A percentile compares a stretch with the other conserved stretches of the same genome.
Conservation (phyloP, 164 flowering plant species). For the Stephania cephalantha region DNA sequence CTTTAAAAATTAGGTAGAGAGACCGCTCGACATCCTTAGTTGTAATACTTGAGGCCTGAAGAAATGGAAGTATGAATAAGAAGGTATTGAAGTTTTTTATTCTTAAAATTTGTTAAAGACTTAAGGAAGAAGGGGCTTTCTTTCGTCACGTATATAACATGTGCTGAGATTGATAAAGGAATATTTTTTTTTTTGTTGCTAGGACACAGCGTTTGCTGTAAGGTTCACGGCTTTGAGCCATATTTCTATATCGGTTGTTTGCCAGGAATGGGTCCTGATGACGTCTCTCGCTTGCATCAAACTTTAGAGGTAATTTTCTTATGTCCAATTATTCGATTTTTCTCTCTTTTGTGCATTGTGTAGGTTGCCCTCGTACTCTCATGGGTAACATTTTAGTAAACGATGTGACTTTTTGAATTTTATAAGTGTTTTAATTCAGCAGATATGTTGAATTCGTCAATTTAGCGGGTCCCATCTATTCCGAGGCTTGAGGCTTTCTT, state of each 20-base stretch:
- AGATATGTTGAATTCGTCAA: not conserved
- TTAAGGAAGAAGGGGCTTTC: not conserved
- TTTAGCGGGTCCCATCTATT: too few relatives aligned
- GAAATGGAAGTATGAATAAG: not conserved
- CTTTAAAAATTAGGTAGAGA: not conserved
- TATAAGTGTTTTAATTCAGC: not conserved
- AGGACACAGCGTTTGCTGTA: conserved; percentile 96
- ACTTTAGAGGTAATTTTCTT: conserved; percentile 59
- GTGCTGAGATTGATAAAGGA: not conserved
- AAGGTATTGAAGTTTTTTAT: not conserved
- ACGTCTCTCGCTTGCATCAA: conserved; percentile 69
- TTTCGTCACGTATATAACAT: not conserved
- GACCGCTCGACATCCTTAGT: not conserved
- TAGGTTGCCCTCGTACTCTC: not conserved
- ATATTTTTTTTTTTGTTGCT: conserved; percentile 6
- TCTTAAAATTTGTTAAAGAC: not conserved
- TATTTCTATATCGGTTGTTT: conserved; percentile 88
- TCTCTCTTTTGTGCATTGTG: not conserved
- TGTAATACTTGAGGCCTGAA: not conserved
- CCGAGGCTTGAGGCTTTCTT: too few relatives aligned
- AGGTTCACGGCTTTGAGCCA: conserved; percentile 96
- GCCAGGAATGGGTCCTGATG: conserved; percentile 92
- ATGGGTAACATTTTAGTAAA: not conserved
- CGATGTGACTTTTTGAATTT: not conserved
- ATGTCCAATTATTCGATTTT: not conserved